Conservation (phyloP, 345 rosid genomes). For the Hypericum androsaemum region DNA sequence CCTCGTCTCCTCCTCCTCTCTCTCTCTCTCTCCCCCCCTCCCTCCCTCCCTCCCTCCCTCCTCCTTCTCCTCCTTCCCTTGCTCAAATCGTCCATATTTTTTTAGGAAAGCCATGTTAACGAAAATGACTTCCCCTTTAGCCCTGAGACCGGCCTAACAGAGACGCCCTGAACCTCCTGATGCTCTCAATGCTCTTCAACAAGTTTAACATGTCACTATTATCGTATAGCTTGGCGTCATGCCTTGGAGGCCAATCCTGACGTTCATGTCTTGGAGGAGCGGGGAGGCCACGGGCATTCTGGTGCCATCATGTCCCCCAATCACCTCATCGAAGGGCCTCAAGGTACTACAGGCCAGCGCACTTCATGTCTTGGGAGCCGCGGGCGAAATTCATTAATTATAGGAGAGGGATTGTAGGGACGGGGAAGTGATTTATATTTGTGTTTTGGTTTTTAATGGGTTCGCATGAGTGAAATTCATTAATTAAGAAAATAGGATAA, state of each 20-base stretch:
- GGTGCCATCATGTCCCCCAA: constrained; percentile 86
- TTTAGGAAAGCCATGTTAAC: constrained; percentile 72
- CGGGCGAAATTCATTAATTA: too few species aligned
- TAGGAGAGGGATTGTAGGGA: too few species aligned
- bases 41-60: too few species aligned
- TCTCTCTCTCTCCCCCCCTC: too few species aligned
- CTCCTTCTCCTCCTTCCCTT: too few species aligned
- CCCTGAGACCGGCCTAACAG: constrained; percentile 78
- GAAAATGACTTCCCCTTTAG: constrained; percentile 81
- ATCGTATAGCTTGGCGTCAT: constrained; percentile 88
- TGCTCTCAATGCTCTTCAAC: constrained; percentile 64
- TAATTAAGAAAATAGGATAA: too few species aligned
- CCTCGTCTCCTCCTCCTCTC: too few species aligned
- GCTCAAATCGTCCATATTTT: too few species aligned
- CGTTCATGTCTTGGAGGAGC: constrained; percentile 50
- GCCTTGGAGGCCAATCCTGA: constrained; percentile 78
- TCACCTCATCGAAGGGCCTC: constrained; percentile 96
- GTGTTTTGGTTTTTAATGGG: too few species aligned
- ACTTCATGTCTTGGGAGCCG: constrained; percentile 99
- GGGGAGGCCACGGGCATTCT: constrained; percentile 55
- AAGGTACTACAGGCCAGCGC: constrained; percentile 87
- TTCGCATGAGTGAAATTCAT: too few species aligned
- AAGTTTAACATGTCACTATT: constrained; percentile 87
- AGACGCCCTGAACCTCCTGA: constrained; percentile 80
- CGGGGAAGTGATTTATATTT: too few species aligned